These are phyloP conservation scores for Solanum bulbocastanum DNA, from an alignment of 257 asterid species.

Conservation along the genomic window DNA sequence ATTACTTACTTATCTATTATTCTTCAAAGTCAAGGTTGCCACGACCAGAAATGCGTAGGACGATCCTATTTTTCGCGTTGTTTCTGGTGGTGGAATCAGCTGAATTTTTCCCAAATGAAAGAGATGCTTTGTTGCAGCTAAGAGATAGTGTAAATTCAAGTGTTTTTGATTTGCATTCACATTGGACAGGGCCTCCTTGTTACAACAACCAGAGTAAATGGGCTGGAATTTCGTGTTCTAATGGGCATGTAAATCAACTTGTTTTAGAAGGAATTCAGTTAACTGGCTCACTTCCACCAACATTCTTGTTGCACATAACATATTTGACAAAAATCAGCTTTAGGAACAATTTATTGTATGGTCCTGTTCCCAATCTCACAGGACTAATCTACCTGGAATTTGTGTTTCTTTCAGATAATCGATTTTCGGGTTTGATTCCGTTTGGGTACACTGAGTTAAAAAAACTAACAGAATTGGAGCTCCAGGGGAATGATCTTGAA, in stretches of 20 bases:
- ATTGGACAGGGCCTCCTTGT: constrained; percentile 83
- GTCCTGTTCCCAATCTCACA: constrained; percentile 44
- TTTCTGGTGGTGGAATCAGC: not conserved
- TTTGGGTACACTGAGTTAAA: constrained; percentile 22
- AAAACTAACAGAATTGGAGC: constrained; percentile 25
- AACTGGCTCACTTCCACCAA: constrained; percentile 35
- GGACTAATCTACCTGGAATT: constrained; percentile 23
- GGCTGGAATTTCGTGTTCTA: constrained; percentile 48
- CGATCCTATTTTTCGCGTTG: not conserved
- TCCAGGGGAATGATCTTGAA: constrained; percentile 35
- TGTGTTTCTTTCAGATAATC: constrained; percentile 38
- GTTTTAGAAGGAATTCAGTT: constrained; percentile 42
- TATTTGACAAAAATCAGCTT: constrained; percentile 45
- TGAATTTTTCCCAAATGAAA: constrained; percentile 35
- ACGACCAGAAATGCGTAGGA: not conserved
- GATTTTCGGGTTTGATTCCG: constrained; percentile 45
- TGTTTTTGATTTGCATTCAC: constrained; percentile 27
- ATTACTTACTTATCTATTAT: not conserved
- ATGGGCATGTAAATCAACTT: constrained; percentile 36
- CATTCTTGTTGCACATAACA: constrained; percentile 33
- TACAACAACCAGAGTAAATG: constrained; percentile 39
- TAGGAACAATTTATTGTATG: constrained; percentile 40
- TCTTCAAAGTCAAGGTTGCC: not conserved
- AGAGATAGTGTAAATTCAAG: constrained; percentile 39
- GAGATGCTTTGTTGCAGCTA: constrained; percentile 43